These are phyloP conservation scores for Phaeosphaeria sp. DNA, from an alignment of 2,329 filamentous ascomycete genomes.

Conservation along the genomic window DNA sequence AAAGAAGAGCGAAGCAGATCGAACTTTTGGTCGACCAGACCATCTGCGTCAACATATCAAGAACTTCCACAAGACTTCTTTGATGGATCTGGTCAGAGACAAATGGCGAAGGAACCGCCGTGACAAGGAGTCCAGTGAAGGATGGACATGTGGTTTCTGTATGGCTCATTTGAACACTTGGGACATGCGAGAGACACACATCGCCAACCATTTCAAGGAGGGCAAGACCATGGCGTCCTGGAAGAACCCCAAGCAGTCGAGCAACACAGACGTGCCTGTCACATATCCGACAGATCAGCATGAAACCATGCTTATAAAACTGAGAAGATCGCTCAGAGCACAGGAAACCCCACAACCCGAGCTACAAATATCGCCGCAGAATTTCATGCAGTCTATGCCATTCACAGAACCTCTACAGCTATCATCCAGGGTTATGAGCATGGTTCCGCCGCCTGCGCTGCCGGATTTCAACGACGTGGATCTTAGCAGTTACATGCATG, in stretches of 20 bases:
- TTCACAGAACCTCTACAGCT: background rate
- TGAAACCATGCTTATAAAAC: background rate
- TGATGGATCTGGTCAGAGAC: constrained; percentile 33
- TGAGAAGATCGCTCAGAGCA: background rate
- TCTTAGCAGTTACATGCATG: background rate
- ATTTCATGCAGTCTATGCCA: background rate
- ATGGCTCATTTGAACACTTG: constrained; percentile 29
- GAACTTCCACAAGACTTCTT: constrained; percentile 37
- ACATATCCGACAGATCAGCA: background rate
- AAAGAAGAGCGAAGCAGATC: constrained; percentile 29
- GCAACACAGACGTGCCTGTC: background rate
- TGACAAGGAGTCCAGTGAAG: constrained; percentile 16
- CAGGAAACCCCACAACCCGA: background rate
- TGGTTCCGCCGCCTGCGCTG: background rate
- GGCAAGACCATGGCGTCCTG: constrained; percentile 39
- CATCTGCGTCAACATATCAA: constrained; percentile 43
- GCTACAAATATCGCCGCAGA: background rate
- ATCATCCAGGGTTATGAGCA: background rate
- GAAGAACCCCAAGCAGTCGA: constrained; percentile 7
- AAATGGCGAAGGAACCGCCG: constrained; percentile 34
- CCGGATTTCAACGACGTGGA: background rate
- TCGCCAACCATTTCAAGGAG: constrained; percentile 42
- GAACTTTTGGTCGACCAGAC: constrained; percentile 42
- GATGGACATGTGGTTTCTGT: constrained; percentile 44
- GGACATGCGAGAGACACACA: constrained; percentile 40